Percentiles rank a stretch among this genome's conserved stretches.
Evolutionary conservation across 2,329 filamentous ascomycete genomes (phyloP).

Genomic region (Aspergillus pseudonomiae): DNA sequence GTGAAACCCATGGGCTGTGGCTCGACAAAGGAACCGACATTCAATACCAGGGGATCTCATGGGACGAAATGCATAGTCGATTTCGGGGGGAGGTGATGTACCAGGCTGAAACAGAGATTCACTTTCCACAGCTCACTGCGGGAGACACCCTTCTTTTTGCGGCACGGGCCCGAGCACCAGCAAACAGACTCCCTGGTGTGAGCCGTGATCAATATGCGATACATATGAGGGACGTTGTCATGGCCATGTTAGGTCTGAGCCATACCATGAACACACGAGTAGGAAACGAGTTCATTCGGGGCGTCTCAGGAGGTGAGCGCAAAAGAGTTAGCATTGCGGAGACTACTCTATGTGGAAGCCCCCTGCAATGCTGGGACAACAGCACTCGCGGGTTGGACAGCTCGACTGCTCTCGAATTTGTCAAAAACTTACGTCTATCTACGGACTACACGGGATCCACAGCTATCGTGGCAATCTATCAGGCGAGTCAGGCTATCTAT

Average conservation of each 20-base stretch:
- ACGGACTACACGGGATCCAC: conserved; percentile 53
- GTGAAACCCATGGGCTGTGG: conserved; percentile 79
- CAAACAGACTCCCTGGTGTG: conserved; percentile 39
- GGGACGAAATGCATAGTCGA: conserved; percentile 72
- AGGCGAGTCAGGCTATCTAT: conserved; percentile 49
- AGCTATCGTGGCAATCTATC: conserved; percentile 58
- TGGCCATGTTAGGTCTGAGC: conserved; percentile 57
- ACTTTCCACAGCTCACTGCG: conserved; percentile 76
- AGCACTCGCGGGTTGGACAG: conserved; percentile 53
- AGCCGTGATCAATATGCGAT: conserved; percentile 50
- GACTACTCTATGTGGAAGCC: conserved; percentile 48
- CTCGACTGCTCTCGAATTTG: conserved; percentile 59
- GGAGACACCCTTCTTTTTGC: conserved; percentile 79
- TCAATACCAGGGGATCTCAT: conserved; percentile 71
- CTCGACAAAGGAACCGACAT: conserved; percentile 72
- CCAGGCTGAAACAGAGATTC: conserved; percentile 79
- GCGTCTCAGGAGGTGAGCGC: conserved; percentile 62
- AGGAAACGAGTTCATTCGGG: conserved; percentile 59
- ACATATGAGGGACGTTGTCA: conserved; percentile 54
- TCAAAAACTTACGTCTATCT: conserved; percentile 51
- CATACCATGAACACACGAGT: conserved; percentile 56
- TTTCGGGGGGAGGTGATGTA: conserved; percentile 88
- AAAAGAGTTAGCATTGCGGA: conserved; percentile 65
- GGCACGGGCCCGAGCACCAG: conserved; percentile 61
- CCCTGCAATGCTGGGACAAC: conserved; percentile 51